Percentiles rank a stretch among this genome's conserved stretches.
phyloP scores from a whole-genome alignment of 345 rosid species.

The Eucalyptus curtisii region DNA sequence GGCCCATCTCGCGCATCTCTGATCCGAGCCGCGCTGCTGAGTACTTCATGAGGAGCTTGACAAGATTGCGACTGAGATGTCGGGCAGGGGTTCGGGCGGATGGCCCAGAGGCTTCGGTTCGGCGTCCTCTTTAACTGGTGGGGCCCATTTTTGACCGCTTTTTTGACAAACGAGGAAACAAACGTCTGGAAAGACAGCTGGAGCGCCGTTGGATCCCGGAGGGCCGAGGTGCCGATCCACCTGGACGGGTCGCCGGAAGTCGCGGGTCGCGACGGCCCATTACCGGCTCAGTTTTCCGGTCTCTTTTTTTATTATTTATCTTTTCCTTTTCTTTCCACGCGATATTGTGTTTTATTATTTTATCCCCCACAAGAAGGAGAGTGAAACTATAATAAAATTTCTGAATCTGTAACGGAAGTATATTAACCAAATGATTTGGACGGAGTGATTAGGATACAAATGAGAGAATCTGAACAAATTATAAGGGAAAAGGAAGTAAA shows the following conservation, averaged over 20 bases:
- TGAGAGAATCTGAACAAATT: not conserved
- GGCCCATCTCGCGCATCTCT: not conserved
- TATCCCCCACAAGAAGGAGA: not conserved
- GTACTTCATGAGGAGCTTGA: not conserved
- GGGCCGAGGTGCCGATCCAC: not conserved
- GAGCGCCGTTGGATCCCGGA: not conserved
- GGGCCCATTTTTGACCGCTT: not conserved
- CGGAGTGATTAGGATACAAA: not conserved
- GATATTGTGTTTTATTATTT: not conserved
- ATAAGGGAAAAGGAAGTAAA: too few relatives aligned
- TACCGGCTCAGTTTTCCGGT: not conserved
- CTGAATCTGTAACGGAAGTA: not conserved
- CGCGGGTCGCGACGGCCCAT: not conserved
- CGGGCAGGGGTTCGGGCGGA: not conserved
- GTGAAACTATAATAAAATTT: not conserved
- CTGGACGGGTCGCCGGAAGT: not conserved
- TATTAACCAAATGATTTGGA: not conserved
- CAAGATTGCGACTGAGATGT: not conserved
- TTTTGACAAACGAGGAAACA: not conserved
- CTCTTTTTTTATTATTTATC: not conserved
- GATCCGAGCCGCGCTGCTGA: not conserved
- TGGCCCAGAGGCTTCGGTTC: not conserved
- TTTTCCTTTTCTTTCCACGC: not conserved
- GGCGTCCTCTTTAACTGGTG: not conserved
- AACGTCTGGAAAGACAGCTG: not conserved